Evolutionary conservation across 2,329 filamentous ascomycete genomes (phyloP), one percentile per base, ranked within the genome.

Genomic region (Colletotrichum viniferum): DNA sequence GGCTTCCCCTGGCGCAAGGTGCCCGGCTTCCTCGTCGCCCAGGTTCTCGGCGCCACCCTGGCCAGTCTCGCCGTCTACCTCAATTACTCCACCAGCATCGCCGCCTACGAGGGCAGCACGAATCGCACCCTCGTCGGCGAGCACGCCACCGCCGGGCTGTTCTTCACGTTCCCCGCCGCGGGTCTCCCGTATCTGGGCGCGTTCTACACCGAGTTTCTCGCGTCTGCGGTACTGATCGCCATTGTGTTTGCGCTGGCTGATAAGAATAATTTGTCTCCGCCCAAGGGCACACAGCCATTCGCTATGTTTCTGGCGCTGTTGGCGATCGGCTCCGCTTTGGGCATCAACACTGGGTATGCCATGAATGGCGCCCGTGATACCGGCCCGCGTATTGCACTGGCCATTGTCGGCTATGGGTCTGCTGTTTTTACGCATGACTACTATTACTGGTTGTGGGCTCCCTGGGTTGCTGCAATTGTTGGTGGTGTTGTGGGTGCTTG

Each of bases 311-410:
- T 86, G 24, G 73, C 85, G 4, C 77, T 84, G 4, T 81, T 82
- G 1, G 82, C 81, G 3, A 78, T 85, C 26, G 85, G 83, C 71
- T 83, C 85, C 65, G 81, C 82, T 0, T 69, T 85, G 3, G 84
- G 82, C 0, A 84, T 83, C 55, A 85, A 85, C 58, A 83, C 82
- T 7, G 84, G 83, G 4, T 82, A 83, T 5, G 81, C 84, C 0
- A 68, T 85, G 69, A 86, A 85, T 32, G 83, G 84, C 16, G 84
- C 84, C 0, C 83, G 83, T 6, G 84, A 85, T 36, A 82, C 85
- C 48, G 84, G 84, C 3, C 83, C 83, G 1, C 78, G 83, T 0
- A 78, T 84, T 0, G 76, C 84, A 2, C 79, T 81, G 8, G 81
- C 82, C 30, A 79, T 82, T 1, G 80, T 81, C 14, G 83, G 83